Percentiles rank a stretch among this genome's conserved stretches.
Conservation (phyloP, 139 green algal genomes). For the Coccomyxa sp. region DNA sequence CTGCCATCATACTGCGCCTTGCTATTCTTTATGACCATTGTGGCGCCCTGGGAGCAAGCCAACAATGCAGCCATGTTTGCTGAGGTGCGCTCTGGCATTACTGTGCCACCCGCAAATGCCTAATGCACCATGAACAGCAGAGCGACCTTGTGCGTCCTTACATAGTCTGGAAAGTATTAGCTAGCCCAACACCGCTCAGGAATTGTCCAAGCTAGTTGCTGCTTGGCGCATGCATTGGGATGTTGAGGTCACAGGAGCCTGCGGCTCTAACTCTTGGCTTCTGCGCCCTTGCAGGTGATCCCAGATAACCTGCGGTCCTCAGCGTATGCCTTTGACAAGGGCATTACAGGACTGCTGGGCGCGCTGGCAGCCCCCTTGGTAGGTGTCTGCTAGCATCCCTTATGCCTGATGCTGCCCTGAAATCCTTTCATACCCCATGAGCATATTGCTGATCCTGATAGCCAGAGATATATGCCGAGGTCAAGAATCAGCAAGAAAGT, state of each 20-base stretch:
- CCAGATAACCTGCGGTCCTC: not conserved
- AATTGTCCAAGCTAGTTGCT: not conserved
- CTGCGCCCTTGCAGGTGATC: not conserved
- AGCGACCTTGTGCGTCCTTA: not conserved
- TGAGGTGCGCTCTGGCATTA: not conserved
- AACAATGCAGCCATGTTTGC: conserved; percentile 2
- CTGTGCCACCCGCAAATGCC: no score
- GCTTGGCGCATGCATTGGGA: not conserved
- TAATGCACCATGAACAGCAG: no score
- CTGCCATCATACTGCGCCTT: not conserved
- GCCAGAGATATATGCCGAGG: not conserved
- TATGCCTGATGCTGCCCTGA: no score
- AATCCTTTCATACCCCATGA: no score
- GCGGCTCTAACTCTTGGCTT: not conserved
- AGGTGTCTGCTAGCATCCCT: not conserved
- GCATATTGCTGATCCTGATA: no score
- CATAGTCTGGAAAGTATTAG: not conserved
- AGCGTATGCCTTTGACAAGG: not conserved
- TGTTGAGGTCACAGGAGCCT: not conserved
- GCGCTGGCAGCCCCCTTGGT: not conserved
- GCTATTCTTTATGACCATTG: not conserved
- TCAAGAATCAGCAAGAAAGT: not conserved
- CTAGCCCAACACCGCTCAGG: not conserved
- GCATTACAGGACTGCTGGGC: not conserved
- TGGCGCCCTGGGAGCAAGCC: conserved; percentile 1